Evolutionary conservation across 2,329 filamentous ascomycete genomes (phyloP), one percentile per base, ranked within the genome.

Genomic region (Keithomyces neogunnii): DNA sequence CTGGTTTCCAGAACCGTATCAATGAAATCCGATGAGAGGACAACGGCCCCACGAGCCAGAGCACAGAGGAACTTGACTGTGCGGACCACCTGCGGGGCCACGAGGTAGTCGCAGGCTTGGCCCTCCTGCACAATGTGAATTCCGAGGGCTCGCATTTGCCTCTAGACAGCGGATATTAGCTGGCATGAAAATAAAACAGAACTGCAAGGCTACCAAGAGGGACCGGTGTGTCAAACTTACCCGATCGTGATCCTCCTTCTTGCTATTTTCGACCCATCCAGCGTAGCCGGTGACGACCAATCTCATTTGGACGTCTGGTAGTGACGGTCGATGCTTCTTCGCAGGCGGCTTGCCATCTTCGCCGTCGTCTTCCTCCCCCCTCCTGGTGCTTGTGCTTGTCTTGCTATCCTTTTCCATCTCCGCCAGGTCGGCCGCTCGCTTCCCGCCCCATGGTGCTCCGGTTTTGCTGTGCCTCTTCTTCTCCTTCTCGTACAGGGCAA

Each of bases 41-140:
- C 80, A 1, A 80, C 77, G 0, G 90, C 89, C 0, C 88, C 90
- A 53, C 82, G 84, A 19, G 93, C 90, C 31, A 99, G 73, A 10
- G 90, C 89, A 55, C 85, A 86, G 47, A 97, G 84, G 64, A 99
- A 99, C 64, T 99, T 99, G 65, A 89, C 84, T 0, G 93, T 99
- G 38, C 93, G 86, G 35, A 96, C 81, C 55, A 97, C 82, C 42
- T 83, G 80, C 1, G 92, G 93, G 3, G 92, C 92, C 35, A 89
- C 90, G 9, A 99, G 80, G 64, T 95, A 88, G 60, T 92, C 88
- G 64, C 89, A 93, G 44, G 81, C 78, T 46, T 81, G 79, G 30
- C 83, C 82, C 62, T 96, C 88, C 59, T 85, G 78, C 4, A 89
- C 86, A 28, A 96, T 81, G 58, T 84, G 77, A 51, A 99, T 88